Evolutionary conservation across 805 yeast genomes (phyloP).

Genomic region (Cyberlindnera petersonii): DNA sequence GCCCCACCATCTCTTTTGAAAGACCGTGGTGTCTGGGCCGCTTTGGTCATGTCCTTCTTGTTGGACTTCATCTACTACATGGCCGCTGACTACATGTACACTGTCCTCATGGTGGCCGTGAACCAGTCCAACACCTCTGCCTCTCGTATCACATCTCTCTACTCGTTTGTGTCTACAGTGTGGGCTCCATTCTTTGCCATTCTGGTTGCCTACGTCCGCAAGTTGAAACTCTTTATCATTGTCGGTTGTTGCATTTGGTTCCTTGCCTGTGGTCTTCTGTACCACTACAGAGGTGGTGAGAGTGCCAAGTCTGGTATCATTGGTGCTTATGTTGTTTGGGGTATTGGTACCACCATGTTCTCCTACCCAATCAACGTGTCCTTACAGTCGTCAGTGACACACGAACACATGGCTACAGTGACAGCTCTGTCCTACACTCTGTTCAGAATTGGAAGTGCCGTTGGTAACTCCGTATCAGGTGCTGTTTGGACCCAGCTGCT

Average conservation of each 20-base stretch:
- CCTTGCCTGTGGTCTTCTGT: constrained; percentile 53
- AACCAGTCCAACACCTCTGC: constrained; percentile 57
- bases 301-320: constrained; percentile 53
- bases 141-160: constrained; percentile 54
- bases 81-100: constrained; percentile 67
- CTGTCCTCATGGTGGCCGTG: constrained; percentile 62
- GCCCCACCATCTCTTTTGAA: constrained; percentile 54
- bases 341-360: constrained; percentile 70
- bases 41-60: constrained; percentile 54
- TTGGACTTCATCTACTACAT: constrained; percentile 61
- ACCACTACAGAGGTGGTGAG: constrained; percentile 52
- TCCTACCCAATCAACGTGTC: constrained; percentile 65
- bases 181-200: constrained; percentile 56
- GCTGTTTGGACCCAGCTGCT: constrained; percentile 69
- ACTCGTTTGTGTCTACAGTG: constrained; percentile 59
- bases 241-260: constrained; percentile 58
- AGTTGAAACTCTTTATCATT: constrained; percentile 56
- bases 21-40: constrained; percentile 73
- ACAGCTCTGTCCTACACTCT: constrained; percentile 54
- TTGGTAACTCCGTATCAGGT: constrained; percentile 63
- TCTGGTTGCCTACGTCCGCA: constrained; percentile 42
- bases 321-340: constrained; percentile 60
- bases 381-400: constrained; percentile 55
- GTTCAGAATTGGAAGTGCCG: constrained; percentile 61
- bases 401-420: constrained; percentile 65